These are phyloP conservation scores for Craterostigma plantagineum DNA, from an alignment of 257 asterid genomes.

Conservation along the genomic window DNA sequence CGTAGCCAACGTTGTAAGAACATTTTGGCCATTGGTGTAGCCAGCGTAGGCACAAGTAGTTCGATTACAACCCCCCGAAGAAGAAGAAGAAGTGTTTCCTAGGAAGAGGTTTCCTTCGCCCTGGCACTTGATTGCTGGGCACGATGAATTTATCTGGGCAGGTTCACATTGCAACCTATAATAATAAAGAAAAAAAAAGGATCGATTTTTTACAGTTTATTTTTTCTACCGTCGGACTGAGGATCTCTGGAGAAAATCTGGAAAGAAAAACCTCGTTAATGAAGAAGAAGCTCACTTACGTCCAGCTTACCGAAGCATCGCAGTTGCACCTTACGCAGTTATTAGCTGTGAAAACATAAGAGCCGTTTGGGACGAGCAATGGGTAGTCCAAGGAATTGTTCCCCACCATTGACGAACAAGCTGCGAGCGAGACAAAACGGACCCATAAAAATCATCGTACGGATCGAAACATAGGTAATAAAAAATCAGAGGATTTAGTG, in stretches of 20 bases:
- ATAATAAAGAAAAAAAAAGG: background rate
- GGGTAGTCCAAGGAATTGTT: conserved; percentile 47
- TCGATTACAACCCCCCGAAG: conserved; percentile 26
- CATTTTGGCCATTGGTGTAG: conserved; percentile 15
- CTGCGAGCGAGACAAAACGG: conserved; percentile 17
- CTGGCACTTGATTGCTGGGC: conserved; percentile 32
- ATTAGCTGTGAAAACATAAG: conserved; percentile 48
- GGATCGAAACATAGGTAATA: too few relatives aligned
- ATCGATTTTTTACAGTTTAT: too few relatives aligned
- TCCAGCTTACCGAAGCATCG: conserved; percentile 38
- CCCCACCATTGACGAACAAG: conserved; percentile 42
- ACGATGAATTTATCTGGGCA: conserved; percentile 29
- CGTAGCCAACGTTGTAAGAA: conserved; percentile 17
- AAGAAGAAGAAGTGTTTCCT: conserved; percentile 29
- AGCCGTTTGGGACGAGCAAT: conserved; percentile 42
- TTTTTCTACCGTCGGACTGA: too few relatives aligned
- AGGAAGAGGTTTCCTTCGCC: conserved; percentile 20
- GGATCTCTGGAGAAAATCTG: too few relatives aligned
- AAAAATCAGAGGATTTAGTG: too few relatives aligned
- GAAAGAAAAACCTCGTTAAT: too few relatives aligned
- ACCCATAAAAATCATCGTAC: too few relatives aligned
- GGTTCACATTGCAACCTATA: conserved; percentile 57
- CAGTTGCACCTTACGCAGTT: conserved; percentile 57
- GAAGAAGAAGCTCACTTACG: conserved; percentile 37
- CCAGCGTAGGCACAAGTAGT: conserved; percentile 61